These are phyloP conservation scores for Calendula officinalis DNA, from an alignment of 129 eudicot genomes.

Conservation along the genomic window DNA sequence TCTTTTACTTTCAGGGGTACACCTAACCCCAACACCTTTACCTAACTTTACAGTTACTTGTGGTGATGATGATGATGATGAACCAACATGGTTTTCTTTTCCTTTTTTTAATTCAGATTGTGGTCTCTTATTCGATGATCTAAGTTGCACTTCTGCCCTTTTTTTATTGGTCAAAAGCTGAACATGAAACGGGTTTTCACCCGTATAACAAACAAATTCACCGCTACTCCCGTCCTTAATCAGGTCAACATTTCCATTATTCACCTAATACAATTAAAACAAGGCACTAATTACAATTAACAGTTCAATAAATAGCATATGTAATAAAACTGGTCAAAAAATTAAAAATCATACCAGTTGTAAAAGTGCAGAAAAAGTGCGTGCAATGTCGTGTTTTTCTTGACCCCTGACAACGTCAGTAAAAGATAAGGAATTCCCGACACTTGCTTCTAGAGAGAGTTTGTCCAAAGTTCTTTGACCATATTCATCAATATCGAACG, in stretches of 20 bases:
- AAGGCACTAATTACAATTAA: neutral
- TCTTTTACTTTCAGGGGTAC: constrained; percentile 66
- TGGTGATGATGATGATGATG: constrained; percentile 23
- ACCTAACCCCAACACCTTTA: constrained; percentile 37
- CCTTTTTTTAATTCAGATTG: constrained; percentile 50
- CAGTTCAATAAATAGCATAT: neutral
- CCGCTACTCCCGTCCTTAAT: constrained; percentile 24
- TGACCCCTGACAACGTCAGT: constrained; percentile 74
- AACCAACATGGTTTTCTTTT: constrained; percentile 38
- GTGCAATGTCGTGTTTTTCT: constrained; percentile 83
- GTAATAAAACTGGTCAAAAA: neutral
- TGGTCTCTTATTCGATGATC: constrained; percentile 64
- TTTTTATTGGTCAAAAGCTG: constrained; percentile 47
- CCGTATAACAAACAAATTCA: constrained; percentile 58
- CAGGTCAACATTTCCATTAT: constrained; percentile 78
- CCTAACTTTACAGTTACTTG: constrained; percentile 41
- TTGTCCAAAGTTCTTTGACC: constrained; percentile 74
- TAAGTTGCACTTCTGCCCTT: constrained; percentile 49
- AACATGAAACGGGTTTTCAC: constrained; percentile 65
- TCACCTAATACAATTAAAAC: constrained; percentile 51
- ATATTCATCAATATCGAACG: constrained; percentile 85
- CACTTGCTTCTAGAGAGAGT: constrained; percentile 42
- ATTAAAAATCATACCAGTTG: constrained; percentile 59
- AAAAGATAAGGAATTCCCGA: constrained; percentile 45
- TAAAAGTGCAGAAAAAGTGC: constrained; percentile 88